Conservation (phyloP, 179 eudicot genomes). For the Heliamphora pulchella region DNA sequence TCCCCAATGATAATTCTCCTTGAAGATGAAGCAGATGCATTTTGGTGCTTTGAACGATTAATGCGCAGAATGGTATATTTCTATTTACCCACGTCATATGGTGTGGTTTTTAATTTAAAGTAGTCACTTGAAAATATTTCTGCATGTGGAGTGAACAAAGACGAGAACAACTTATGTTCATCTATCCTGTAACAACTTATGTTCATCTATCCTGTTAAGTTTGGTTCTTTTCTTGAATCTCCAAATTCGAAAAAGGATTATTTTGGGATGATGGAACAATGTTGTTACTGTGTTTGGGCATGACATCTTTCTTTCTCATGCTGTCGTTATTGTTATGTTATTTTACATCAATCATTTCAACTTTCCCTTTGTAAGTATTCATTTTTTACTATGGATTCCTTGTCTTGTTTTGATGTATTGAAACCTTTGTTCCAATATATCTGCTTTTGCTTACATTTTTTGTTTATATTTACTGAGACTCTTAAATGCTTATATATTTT, state of each 20-base stretch:
- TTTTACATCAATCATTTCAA: not conserved
- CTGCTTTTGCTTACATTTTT: not conserved
- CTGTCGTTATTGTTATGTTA: too few species aligned
- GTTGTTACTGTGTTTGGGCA: too few species aligned
- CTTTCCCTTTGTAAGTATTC: not conserved
- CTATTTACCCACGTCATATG: not conserved
- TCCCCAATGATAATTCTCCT: conserved; percentile 95
- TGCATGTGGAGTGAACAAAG: conserved; percentile 8
- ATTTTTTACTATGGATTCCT: not conserved
- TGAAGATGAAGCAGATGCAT: conserved; percentile 93
- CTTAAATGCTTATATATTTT: not conserved
- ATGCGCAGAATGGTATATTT: conserved; percentile 84
- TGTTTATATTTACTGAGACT: not conserved
- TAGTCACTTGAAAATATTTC: not conserved
- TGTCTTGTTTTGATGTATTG: not conserved
- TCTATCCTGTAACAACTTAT: not conserved
- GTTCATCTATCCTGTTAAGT: not conserved
- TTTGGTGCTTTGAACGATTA: conserved; percentile 98
- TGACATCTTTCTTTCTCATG: not conserved
- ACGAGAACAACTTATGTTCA: not conserved
- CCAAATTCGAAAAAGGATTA: not conserved
- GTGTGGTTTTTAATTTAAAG: not conserved
- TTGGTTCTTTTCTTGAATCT: not conserved
- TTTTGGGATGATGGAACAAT: not conserved
- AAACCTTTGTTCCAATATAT: not conserved